These are phyloP conservation scores for Boletus rubescentipes DNA, from an alignment of 768 basidiomycete genomes.

Conservation along the genomic window DNA sequence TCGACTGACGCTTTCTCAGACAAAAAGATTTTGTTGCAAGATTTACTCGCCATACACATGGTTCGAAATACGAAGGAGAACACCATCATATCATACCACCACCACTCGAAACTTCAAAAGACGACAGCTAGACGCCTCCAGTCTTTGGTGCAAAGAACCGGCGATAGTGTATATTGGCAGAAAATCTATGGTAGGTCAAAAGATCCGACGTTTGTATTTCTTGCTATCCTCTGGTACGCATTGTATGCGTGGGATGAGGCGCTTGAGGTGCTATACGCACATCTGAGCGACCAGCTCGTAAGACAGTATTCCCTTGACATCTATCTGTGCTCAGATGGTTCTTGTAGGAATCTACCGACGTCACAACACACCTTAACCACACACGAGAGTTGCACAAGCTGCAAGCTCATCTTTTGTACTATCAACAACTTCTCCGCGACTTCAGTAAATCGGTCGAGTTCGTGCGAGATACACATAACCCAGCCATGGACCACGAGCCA, in stretches of 20 bases:
- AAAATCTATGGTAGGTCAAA: constrained; percentile 31
- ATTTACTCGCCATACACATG: constrained; percentile 41
- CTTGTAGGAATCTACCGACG: constrained; percentile 44
- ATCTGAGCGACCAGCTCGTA: constrained; percentile 49
- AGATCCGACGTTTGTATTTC: constrained; percentile 35
- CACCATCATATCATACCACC: constrained; percentile 38
- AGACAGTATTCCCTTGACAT: neutral
- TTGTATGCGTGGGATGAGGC: constrained; percentile 64
- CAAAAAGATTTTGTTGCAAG: constrained; percentile 29
- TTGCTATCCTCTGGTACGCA: constrained; percentile 55
- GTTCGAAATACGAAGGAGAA: constrained; percentile 28
- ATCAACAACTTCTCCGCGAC: constrained; percentile 53
- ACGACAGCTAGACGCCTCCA: constrained; percentile 30
- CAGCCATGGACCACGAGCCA: constrained; percentile 36
- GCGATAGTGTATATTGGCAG: constrained; percentile 38
- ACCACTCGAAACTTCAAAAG: constrained; percentile 22
- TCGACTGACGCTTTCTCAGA: constrained; percentile 6
- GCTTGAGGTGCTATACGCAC: constrained; percentile 49
- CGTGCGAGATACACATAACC: constrained; percentile 48
- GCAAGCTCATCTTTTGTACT: constrained; percentile 58
- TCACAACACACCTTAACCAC: constrained; percentile 37
- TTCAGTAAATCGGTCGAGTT: constrained; percentile 53
- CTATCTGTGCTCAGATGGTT: neutral
- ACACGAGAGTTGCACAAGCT: constrained; percentile 57
- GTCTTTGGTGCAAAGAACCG: constrained; percentile 33